Percentiles rank a stretch among this genome's conserved stretches.
These are phyloP conservation scores for Camelina neglecta DNA, from an alignment of 345 rosid genomes.

Conservation along the genomic window DNA sequence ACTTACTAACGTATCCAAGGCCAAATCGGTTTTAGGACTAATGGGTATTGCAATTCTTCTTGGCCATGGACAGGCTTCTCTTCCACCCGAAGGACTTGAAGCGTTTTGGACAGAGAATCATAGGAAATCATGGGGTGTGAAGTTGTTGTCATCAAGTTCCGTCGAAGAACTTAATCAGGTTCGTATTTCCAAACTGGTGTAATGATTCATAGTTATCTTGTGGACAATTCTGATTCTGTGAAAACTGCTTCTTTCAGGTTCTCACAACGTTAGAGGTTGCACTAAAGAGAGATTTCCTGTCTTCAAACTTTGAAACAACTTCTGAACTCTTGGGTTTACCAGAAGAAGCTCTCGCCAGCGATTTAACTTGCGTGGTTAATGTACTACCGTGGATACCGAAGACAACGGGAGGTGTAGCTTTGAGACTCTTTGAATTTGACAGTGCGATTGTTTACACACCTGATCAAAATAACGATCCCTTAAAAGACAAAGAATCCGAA, in stretches of 20 bases:
- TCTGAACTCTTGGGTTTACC: slow-evolving; percentile 57
- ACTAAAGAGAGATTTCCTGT: slow-evolving; percentile 62
- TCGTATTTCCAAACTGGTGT: slow-evolving; percentile 20
- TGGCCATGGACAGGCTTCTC: slow-evolving; percentile 55
- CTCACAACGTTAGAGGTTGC: slow-evolving; percentile 66
- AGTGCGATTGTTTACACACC: slow-evolving; percentile 55
- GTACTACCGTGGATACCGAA: slow-evolving; percentile 83
- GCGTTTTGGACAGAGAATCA: slow-evolving; percentile 62
- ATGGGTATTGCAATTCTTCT: slow-evolving; percentile 27
- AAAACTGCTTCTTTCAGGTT: slow-evolving; percentile 48
- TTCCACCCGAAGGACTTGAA: slow-evolving; percentile 73
- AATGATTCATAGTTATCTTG: neutral
- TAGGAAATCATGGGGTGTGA: slow-evolving; percentile 68
- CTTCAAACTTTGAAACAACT: slow-evolving; percentile 71
- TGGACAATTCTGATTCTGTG: slow-evolving; percentile 5
- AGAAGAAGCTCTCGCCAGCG: slow-evolving; percentile 20
- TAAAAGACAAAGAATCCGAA: slow-evolving; percentile 52
- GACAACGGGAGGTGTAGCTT: slow-evolving; percentile 74
- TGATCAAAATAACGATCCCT: slow-evolving; percentile 54
- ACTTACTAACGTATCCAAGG: neutral
- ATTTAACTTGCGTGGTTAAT: slow-evolving; percentile 37
- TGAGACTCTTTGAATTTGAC: slow-evolving; percentile 74
- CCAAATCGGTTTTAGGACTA: neutral
- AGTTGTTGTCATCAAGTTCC: slow-evolving; percentile 63
- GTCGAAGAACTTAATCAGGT: slow-evolving; percentile 74